Conservation (phyloP, 1,284 basidiomycete species). For the Malassezia equina region DNA sequence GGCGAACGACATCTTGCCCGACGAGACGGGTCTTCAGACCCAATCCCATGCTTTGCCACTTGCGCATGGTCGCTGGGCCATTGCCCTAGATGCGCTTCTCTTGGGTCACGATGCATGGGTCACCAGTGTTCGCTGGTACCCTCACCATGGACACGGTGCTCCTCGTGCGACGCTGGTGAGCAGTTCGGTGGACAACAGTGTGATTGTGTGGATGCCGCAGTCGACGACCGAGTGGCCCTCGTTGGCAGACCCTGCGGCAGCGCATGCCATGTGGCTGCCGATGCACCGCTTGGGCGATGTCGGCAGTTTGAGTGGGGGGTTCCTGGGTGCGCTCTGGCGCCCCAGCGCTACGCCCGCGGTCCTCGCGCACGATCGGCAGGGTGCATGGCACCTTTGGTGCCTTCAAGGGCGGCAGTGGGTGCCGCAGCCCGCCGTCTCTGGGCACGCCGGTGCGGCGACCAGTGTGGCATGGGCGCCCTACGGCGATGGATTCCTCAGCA, state of each 20-base stretch:
- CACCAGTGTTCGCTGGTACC: conserved; percentile 38
- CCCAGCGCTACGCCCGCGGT: conserved; percentile 19
- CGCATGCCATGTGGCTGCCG: conserved; percentile 39
- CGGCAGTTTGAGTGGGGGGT: conserved; percentile 38
- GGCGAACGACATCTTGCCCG: conserved; percentile 27
- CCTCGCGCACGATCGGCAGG: conserved; percentile 39
- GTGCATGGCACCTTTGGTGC: conserved; percentile 38
- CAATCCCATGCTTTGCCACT: conserved; percentile 18
- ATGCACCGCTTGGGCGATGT: conserved; percentile 43
- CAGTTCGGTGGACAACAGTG: conserved; percentile 39
- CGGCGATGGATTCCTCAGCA: conserved; percentile 36
- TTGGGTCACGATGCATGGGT: conserved; percentile 44
- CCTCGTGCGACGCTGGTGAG: conserved; percentile 39
- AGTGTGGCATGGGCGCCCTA: conserved; percentile 37
- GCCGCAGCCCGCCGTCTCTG: conserved; percentile 21
- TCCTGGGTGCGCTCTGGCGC: conserved; percentile 38
- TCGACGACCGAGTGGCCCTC: conserved; percentile 6
- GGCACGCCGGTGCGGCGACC: conserved; percentile 34
- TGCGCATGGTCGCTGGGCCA: conserved; percentile 19
- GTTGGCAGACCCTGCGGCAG: conserved; percentile 35
- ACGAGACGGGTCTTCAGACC: conserved; percentile 27
- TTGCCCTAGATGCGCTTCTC: conserved; percentile 41
- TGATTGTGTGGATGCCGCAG: conserved; percentile 43
- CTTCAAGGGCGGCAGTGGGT: background rate
- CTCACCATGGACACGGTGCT: background rate